Evolutionary conservation across 2,329 filamentous ascomycete genomes (phyloP).

Genomic region (Bipolaris oryzae): DNA sequence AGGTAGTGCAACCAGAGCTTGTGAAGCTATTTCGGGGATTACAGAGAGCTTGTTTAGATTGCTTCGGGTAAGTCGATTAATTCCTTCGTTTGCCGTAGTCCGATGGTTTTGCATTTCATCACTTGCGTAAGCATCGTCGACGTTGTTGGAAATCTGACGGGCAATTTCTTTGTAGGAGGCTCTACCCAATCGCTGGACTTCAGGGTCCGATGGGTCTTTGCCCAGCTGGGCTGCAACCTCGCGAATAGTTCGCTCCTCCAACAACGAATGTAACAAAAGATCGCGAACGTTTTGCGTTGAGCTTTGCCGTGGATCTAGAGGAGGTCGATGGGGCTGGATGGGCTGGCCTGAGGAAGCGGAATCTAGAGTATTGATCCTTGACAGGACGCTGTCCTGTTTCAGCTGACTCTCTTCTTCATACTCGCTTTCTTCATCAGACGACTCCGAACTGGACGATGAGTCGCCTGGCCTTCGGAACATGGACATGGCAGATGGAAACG

Average conservation of each 20-base stretch:
- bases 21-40: constrained; percentile 27
- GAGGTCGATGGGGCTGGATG: constrained; percentile 16
- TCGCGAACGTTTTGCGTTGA: constrained; percentile 42
- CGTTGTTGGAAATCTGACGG: constrained; percentile 46
- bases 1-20: constrained; percentile 31
- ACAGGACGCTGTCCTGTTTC: constrained; percentile 29
- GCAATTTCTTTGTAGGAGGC: constrained; percentile 49
- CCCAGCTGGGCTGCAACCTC: constrained; percentile 49
- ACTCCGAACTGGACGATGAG: constrained; percentile 39
- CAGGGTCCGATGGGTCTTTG: constrained; percentile 41
- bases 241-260: constrained; percentile 53
- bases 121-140: constrained; percentile 47
- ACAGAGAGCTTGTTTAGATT: constrained; percentile 33
- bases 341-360: constrained; percentile 27
- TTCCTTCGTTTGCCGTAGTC: constrained; percentile 46
- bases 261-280: constrained; percentile 52
- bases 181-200: constrained; percentile 45
- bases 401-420: constrained; percentile 24
- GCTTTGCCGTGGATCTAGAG: constrained; percentile 25
- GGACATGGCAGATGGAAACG: constrained; percentile 28
- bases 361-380: constrained; percentile 39
- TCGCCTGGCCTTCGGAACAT: constrained; percentile 46
- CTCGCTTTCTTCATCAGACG: constrained; percentile 28
- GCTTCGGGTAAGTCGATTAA: constrained; percentile 39
- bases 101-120: constrained; percentile 47